Percentiles rank a stretch among this genome's conserved stretches.
Conservation (phyloP, 2,329 filamentous ascomycete species). For the Alternaria sp. region DNA sequence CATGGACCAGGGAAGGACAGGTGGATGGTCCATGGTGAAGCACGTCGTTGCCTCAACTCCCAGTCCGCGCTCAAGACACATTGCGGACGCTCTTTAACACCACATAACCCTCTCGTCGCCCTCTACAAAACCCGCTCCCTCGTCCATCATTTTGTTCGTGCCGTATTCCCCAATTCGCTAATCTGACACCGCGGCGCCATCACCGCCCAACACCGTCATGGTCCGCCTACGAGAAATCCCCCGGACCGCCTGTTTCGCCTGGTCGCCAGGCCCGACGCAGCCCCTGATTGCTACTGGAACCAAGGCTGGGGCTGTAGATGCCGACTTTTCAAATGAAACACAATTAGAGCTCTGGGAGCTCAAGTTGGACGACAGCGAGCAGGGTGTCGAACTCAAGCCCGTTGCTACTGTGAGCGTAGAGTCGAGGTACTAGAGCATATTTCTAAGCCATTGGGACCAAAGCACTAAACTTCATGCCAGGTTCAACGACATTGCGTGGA, state of each 20-base stretch:
- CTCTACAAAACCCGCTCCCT: conserved; percentile 15
- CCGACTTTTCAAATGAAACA: conserved; percentile 96
- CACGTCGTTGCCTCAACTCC: conserved; percentile 31
- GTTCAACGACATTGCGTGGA: conserved; percentile 98
- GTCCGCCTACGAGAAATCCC: conserved; percentile 96
- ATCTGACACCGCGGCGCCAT: conserved; percentile 38
- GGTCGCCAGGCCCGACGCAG: conserved; percentile 81
- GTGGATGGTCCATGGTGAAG: conserved; percentile 41
- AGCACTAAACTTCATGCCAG: conserved; percentile 56
- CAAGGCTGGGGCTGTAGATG: conserved; percentile 91
- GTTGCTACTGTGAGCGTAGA: conserved; percentile 84
- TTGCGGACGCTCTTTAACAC: conserved; percentile 24
- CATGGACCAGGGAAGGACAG: conserved; percentile 42
- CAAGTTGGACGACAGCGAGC: conserved; percentile 75
- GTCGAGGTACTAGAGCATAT: conserved; percentile 69
- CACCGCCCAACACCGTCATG: conserved; percentile 64
- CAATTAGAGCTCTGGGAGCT: conserved; percentile 97
- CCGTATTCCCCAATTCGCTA: conserved; percentile 24
- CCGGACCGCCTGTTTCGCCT: conserved; percentile 95
- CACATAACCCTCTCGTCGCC: conserved; percentile 21
- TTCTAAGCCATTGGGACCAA: not conserved
- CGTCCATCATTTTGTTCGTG: conserved; percentile 25
- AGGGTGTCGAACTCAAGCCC: conserved; percentile 83
- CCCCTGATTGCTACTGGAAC: conserved; percentile 93
- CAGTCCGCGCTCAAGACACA: conserved; percentile 23